Conservation (phyloP, 495 filamentous ascomycete genomes). For the Neurospora sp. region DNA sequence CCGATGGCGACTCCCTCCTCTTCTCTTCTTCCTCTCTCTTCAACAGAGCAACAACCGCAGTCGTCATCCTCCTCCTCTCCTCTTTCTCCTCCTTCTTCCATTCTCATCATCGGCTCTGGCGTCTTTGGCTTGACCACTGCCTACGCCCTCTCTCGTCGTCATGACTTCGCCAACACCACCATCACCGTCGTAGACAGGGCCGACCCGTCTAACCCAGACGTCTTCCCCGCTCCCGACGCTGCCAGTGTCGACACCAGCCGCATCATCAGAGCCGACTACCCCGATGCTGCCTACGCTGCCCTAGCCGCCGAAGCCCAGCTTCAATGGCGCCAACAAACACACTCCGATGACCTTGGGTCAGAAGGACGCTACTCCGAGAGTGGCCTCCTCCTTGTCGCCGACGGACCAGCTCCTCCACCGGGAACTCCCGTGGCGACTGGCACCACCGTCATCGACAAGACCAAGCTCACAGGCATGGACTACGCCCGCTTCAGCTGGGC, state of each 20-base stretch:
- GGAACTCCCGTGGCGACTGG: background rate
- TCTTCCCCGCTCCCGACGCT: slow-evolving; percentile 58
- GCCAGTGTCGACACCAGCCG: slow-evolving; percentile 67
- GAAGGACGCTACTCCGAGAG: slow-evolving; percentile 65
- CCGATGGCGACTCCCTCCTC: slow-evolving; percentile 1
- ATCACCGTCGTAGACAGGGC: slow-evolving; percentile 65
- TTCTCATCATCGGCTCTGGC: slow-evolving; percentile 69
- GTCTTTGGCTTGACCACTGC: slow-evolving; percentile 70
- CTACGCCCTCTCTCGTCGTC: slow-evolving; percentile 45
- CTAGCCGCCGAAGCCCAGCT: slow-evolving; percentile 58
- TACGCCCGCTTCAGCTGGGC: slow-evolving; percentile 60
- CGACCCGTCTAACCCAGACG: slow-evolving; percentile 25
- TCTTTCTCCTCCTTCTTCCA: slow-evolving; percentile 34
- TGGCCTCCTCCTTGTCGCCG: slow-evolving; percentile 61
- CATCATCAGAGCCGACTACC: slow-evolving; percentile 77
- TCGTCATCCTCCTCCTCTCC: slow-evolving; percentile 5
- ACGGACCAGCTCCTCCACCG: slow-evolving; percentile 13
- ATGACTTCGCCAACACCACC: slow-evolving; percentile 41
- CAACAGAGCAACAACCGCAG: background rate
- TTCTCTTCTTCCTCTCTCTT: slow-evolving; percentile 4
- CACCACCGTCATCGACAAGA: slow-evolving; percentile 24
- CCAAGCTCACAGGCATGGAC: slow-evolving; percentile 39
- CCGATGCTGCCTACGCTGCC: slow-evolving; percentile 56
- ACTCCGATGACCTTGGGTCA: slow-evolving; percentile 40
- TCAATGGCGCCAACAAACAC: slow-evolving; percentile 58